Evolutionary conservation across 805 yeast genomes (phyloP).

Genomic region (Ogataea glucozyma): DNA sequence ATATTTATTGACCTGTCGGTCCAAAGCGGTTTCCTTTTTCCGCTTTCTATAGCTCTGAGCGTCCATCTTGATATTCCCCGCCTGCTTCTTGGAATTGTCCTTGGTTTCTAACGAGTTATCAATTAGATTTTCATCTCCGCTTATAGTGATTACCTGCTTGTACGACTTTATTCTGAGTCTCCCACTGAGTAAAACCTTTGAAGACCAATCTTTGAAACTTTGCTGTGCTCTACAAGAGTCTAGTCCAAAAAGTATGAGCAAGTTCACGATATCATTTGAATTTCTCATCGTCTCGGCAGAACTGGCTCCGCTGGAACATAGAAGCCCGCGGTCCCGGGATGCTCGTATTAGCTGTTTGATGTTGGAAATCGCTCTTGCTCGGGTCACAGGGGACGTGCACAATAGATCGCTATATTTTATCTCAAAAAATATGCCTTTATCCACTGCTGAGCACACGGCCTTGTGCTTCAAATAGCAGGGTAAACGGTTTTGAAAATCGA

Average conservation of each 20-base stretch:
- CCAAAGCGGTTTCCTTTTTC: constrained; percentile 15
- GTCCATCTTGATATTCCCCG: constrained; percentile 19
- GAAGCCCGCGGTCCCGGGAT: constrained; percentile 74
- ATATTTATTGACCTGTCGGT: constrained; percentile 3
- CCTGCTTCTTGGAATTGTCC: constrained; percentile 11
- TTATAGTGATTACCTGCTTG: constrained; percentile 69
- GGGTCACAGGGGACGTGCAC: constrained; percentile 28
- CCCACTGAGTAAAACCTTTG: constrained; percentile 69
- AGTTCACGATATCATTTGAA: constrained; percentile 64
- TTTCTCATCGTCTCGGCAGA: constrained; percentile 51
- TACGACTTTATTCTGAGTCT: constrained; percentile 70
- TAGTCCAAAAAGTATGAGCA: constrained; percentile 70
- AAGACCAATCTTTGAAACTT: constrained; percentile 60
- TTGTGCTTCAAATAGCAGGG: constrained; percentile 84
- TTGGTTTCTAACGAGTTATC: constrained; percentile 30
- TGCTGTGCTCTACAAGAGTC: constrained; percentile 60
- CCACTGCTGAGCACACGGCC: constrained; percentile 77
- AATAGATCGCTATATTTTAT: constrained; percentile 64
- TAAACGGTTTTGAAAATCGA: constrained; percentile 62
- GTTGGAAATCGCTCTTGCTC: constrained; percentile 70
- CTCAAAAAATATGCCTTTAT: constrained; percentile 82
- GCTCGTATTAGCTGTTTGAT: constrained; percentile 76
- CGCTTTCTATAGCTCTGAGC: constrained; percentile 23
- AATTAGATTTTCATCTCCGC: constrained; percentile 44
- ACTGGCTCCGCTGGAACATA: constrained; percentile 75